These are phyloP conservation scores for Aspergillus sparsus DNA, from an alignment of 495 filamentous ascomycete genomes.

Conservation along the genomic window DNA sequence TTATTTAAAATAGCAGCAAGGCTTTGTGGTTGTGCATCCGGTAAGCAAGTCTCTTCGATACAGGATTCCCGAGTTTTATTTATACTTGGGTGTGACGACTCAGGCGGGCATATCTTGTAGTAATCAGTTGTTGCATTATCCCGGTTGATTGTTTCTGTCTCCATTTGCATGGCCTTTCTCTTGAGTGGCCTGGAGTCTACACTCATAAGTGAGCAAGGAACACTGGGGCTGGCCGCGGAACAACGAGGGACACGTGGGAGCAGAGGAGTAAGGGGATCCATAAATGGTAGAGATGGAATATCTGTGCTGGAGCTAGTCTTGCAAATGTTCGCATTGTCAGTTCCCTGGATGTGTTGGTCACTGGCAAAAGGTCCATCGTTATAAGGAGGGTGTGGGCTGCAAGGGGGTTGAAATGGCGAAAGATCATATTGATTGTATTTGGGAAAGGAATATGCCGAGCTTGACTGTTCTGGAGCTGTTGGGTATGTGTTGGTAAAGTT, in stretches of 20 bases:
- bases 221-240: neutral
- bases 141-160: neutral
- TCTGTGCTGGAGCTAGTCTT: conserved; percentile 1
- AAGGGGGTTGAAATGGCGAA: conserved; percentile 3
- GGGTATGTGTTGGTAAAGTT: neutral
- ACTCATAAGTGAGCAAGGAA: neutral
- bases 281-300: neutral
- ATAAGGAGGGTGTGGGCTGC: conserved; percentile 7
- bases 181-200: conserved; percentile 7
- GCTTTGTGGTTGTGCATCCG: conserved; percentile 31
- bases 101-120: neutral
- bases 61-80: conserved; percentile 4
- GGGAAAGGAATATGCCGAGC: neutral
- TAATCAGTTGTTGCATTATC: neutral
- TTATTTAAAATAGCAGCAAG: conserved; percentile 11
- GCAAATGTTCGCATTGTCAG: neutral
- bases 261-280: conserved; percentile 17
- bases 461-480: neutral
- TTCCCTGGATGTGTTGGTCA: neutral
- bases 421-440: conserved; percentile 1
- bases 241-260: conserved; percentile 5
- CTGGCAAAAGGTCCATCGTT: conserved; percentile 24
- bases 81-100: conserved; percentile 8
- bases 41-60: conserved; percentile 18
- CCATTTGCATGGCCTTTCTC: conserved; percentile 21